Evolutionary conservation across 371 early-diverging fungal species (phyloP).

Genomic region (Mortierella sp.): DNA sequence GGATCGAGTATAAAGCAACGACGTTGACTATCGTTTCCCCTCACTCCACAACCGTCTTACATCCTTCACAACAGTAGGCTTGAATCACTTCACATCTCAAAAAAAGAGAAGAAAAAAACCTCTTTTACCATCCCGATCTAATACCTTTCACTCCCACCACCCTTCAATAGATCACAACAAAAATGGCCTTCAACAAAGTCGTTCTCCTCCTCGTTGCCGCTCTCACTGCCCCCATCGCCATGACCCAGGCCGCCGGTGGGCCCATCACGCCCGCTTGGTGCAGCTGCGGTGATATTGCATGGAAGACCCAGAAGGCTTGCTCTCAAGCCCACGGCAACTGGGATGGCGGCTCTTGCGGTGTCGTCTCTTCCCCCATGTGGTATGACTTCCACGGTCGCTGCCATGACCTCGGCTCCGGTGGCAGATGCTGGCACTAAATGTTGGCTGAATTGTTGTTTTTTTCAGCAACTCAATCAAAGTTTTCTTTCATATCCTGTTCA

Average conservation of each 20-base stretch:
- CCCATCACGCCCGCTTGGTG: neutral
- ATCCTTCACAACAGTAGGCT: neutral
- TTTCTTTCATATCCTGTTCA: no score
- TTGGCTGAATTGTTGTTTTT: no score
- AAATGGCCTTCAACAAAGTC: conserved; percentile 18
- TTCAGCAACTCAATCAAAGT: no score
- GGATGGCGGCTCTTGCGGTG: neutral
- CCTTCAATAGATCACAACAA: neutral
- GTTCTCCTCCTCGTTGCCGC: conserved; percentile 12
- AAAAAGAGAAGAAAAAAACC: neutral
- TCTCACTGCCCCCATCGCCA: conserved; percentile 11
- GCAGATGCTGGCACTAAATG: neutral
- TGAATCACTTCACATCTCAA: neutral
- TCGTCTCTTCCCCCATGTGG: neutral
- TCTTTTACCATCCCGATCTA: neutral
- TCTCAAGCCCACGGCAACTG: conserved; percentile 8
- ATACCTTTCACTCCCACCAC: neutral
- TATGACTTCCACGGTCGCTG: neutral
- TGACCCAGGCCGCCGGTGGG: conserved; percentile 13
- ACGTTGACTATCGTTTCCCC: neutral
- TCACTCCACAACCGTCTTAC: neutral
- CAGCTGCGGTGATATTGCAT: neutral
- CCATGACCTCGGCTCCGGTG: neutral
- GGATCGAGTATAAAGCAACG: neutral
- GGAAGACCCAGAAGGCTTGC: conserved; percentile 10